These are phyloP conservation scores for Bryoglossum gracile DNA, from an alignment of 495 filamentous ascomycete genomes.

Conservation along the genomic window DNA sequence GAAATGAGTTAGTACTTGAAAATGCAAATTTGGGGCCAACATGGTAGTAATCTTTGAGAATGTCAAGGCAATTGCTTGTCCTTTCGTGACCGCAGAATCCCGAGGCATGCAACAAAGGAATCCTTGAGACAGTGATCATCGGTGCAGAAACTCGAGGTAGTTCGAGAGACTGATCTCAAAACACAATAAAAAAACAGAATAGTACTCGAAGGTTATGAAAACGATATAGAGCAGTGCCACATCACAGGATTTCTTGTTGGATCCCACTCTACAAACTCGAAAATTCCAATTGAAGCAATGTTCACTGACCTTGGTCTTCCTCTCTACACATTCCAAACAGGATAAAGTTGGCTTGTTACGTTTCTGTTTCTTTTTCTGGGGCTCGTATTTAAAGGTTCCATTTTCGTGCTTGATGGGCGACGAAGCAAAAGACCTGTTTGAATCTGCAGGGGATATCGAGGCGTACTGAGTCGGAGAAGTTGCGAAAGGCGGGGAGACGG, in stretches of 20 bases:
- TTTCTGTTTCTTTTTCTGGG: constrained; percentile 56
- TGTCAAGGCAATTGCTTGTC: too few species aligned
- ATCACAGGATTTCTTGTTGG: too few species aligned
- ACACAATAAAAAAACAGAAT: too few species aligned
- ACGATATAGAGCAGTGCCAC: neutral
- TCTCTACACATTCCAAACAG: constrained; percentile 63
- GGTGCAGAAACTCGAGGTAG: too few species aligned
- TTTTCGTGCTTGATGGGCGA: constrained; percentile 12
- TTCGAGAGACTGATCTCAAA: too few species aligned
- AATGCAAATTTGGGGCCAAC: neutral
- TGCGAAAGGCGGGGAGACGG: too few species aligned
- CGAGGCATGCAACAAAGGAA: neutral
- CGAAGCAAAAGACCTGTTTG: constrained; percentile 10
- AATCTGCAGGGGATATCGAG: constrained; percentile 9
- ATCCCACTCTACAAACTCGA: neutral
- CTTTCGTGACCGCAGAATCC: neutral
- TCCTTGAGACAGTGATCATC: too few species aligned
- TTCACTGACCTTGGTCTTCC: constrained; percentile 56
- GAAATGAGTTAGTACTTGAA: neutral
- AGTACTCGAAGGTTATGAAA: neutral
- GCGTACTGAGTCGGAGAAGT: constrained; percentile 8
- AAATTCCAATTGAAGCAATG: constrained; percentile 1
- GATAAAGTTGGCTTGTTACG: constrained; percentile 70
- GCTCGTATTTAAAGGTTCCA: constrained; percentile 16
- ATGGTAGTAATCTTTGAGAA: neutral